Conservation (phyloP, 1,139 yeast species). For the Nakaseomyces delphensis region DNA sequence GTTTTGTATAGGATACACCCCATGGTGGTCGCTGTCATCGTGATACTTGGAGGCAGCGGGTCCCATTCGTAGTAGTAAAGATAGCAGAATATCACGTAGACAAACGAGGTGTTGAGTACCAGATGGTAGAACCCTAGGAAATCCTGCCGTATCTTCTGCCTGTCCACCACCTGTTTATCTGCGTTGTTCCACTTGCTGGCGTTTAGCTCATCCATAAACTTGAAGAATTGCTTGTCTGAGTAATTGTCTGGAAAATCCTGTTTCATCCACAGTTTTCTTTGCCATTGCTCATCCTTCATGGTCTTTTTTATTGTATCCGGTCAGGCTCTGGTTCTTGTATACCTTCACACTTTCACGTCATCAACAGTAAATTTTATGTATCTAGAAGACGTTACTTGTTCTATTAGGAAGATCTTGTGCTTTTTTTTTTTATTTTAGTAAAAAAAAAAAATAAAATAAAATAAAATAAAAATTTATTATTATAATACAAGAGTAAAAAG, state of each 20-base stretch:
- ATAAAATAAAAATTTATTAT: too few relatives aligned
- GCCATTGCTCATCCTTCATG: conserved; percentile 42
- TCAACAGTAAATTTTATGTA: too few relatives aligned
- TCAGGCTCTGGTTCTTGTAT: neutral
- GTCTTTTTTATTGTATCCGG: conserved; percentile 9
- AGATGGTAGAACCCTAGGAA: conserved; percentile 30
- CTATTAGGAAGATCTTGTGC: too few relatives aligned
- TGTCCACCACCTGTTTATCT: conserved; percentile 34
- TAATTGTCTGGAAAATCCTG: conserved; percentile 91
- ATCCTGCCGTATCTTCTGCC: conserved; percentile 41
- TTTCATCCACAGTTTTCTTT: conserved; percentile 74
- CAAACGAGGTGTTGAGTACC: conserved; percentile 29
- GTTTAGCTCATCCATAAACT: conserved; percentile 69
- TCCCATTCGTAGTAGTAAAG: conserved; percentile 30
- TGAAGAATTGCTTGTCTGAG: conserved; percentile 69
- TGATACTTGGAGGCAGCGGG: conserved; percentile 14
- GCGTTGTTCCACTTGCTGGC: conserved; percentile 11
- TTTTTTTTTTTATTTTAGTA: neutral
- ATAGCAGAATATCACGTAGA: conserved; percentile 33
- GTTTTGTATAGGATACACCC: neutral
- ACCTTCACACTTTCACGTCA: too few relatives aligned
- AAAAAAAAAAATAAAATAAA: too few relatives aligned
- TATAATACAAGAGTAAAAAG: too few relatives aligned
- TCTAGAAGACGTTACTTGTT: too few relatives aligned
- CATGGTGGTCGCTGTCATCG: conserved; percentile 7